Evolutionary conservation across 1,139 yeast species (phyloP), one percentile per base, ranked within the genome.

Genomic region (Lodderomyces elongisporus): DNA sequence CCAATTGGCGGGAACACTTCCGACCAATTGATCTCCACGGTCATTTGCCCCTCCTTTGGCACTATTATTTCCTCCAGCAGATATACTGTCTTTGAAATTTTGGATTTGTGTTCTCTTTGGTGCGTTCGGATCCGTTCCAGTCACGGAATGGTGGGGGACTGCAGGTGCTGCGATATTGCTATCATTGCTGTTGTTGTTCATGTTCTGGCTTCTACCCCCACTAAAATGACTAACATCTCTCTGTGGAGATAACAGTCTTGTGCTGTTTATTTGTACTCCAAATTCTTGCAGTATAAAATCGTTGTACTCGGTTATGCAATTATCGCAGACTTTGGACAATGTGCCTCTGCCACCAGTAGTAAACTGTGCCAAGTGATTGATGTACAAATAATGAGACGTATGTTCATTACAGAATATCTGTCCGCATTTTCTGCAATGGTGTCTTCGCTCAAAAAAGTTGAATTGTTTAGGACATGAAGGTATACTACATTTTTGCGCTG

Each of bases 341-440:
- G 77, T 70, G 10, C 91, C 91, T 37, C 80, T 64, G 9, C 85
- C 80, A 31, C 88, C 91, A 40, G 87, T 74, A 36, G 85, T 74
- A 60, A 84, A 77, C 51, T 79, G 74, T 17, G 94, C 91, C 46
- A 75, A 60, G 33, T 70, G 68, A 49, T 87, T 89, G 41, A 89
- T 70, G 48, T 74, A 74, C 24, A 74, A 54, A 42, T 54, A 72
- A 48, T 75, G 79, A 20, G 67, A 62, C 6, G 79, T 64, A 44
- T 77, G 79, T 38, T 78, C 82, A 33, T 80, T 79, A 58, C 97
- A 89, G 52, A 82, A 89, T 10, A 89, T 74, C 20, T 87, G 94
- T 14, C 97, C 97, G 62, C 97, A 89, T 51, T 85, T 81, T 33
- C 97, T 74, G 54, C 97, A 89, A 59, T 89, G 97, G 53, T 89